A percentile compares a stretch with the other conserved stretches of the same genome.
phyloP scores from a whole-genome alignment of 768 basidiomycete species.

The Tubosaeta sp. region DNA sequence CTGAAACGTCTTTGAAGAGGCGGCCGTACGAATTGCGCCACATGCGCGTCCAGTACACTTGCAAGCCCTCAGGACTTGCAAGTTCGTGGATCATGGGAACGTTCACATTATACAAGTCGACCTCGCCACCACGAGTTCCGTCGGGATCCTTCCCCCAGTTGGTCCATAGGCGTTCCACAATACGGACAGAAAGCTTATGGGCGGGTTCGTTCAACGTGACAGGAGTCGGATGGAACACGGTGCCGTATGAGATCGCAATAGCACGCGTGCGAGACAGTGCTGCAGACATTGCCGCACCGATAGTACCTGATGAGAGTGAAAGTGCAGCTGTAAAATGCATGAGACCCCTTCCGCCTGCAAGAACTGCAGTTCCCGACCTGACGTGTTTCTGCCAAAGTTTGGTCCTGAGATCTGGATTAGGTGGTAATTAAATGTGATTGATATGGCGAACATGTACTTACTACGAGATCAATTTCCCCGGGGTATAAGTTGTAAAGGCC shows the following conservation, averaged over 20 bases:
- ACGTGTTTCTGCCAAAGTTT: constrained; percentile 81
- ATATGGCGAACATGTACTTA: constrained; percentile 31
- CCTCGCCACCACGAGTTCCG: constrained; percentile 56
- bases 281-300: constrained; percentile 86
- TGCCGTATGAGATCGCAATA: constrained; percentile 88
- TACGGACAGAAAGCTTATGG: constrained; percentile 58
- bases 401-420: constrained; percentile 71
- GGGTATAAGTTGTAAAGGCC: constrained; percentile 86
- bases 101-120: constrained; percentile 85
- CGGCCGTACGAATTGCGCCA: constrained; percentile 85
- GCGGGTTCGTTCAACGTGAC: constrained; percentile 60
- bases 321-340: constrained; percentile 59
- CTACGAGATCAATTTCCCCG: constrained; percentile 85
- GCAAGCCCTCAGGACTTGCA: constrained; percentile 54
- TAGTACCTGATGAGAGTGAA: constrained; percentile 84
- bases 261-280: constrained; percentile 66
- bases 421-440: background rate
- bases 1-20: constrained; percentile 57
- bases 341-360: constrained; percentile 1
- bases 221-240: constrained; percentile 66
- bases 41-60: constrained; percentile 75
- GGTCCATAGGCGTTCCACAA: constrained; percentile 72
- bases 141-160: constrained; percentile 76
- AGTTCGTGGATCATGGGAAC: constrained; percentile 75
- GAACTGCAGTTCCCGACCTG: constrained; percentile 42